phyloP scores from a whole-genome alignment of 225 moss, liverwort and hornwort species.

The Pseudoscleropodium purum region DNA sequence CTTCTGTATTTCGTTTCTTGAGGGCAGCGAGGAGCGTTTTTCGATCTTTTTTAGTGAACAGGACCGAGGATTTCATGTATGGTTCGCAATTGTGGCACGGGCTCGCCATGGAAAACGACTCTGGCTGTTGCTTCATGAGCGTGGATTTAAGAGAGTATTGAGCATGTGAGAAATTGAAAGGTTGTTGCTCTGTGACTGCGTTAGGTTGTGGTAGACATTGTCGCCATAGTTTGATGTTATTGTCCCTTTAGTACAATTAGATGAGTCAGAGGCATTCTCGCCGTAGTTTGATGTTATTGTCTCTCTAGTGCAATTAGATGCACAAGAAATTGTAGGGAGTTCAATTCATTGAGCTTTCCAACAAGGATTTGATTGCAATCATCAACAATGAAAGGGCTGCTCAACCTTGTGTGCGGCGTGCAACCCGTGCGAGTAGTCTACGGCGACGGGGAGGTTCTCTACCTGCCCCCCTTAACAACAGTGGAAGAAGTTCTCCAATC shows the following conservation, averaged over 20 bases:
- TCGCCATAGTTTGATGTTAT: neutral
- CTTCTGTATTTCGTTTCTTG: neutral
- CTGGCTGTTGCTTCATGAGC: neutral
- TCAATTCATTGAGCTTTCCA: neutral
- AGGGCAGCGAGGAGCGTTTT: neutral
- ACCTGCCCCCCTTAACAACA: constrained; percentile 33
- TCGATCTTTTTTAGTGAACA: neutral
- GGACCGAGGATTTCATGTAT: neutral
- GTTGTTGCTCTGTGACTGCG: neutral
- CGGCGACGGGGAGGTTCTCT: constrained; percentile 43
- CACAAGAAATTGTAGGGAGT: neutral
- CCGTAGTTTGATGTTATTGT: neutral
- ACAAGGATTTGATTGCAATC: neutral
- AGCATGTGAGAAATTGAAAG: neutral
- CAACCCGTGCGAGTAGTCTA: constrained; percentile 45
- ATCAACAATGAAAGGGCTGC: constrained; percentile 20
- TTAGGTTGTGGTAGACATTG: neutral
- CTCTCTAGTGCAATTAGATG: neutral
- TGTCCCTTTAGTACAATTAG: neutral
- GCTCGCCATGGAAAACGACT: neutral
- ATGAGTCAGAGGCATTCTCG: neutral
- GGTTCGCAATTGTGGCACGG: neutral
- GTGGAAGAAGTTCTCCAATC: constrained; percentile 40
- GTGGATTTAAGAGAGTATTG: neutral
- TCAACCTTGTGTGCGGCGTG: constrained; percentile 34